Evolutionary conservation across 2,329 filamentous ascomycete genomes (phyloP), one percentile per base, ranked within the genome.

Genomic region (Bipolaris victoriae): DNA sequence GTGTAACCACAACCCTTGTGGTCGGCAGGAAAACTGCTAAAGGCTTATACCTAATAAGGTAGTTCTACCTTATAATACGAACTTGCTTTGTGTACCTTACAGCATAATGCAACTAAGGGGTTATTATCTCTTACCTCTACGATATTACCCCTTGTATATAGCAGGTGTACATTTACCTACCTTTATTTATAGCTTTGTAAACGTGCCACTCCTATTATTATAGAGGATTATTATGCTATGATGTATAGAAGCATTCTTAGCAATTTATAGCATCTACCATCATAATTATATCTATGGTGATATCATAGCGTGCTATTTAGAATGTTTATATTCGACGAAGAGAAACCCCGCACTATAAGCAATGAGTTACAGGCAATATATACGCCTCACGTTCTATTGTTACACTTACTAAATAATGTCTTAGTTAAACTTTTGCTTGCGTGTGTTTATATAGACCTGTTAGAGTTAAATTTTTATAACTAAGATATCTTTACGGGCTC

Each of bases 131-230:
- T 41, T 52, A 6, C 29, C 33, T 5, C 11, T 29, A 15, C 20
- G 7, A 46, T 22, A 20, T 18, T 37, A n/a, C 33, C 22, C 31
- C 33, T 52, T 52, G 1, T 45, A 15, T 45, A 1, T 46, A 37
- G 49, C 16, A 29, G 49, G 40, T 20, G 24, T 46, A 39, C 11
- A 29, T 46, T 10, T 39, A 52, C 22, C 49, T 52, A 39, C n/a
- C 16, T 46, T 35, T 46, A 5, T 18, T 46, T 15, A 29, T 39
- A 16, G 41, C 5, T 37, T 29, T 36, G 43, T 22, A 39, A 33
- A 26, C 5, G 4, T 11, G 33, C 13, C 15, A 15, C 33, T 39
- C 9, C 13, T 4, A 7, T n/a, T 52, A 0, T 37, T n/a, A 7
- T 13, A 52, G 33, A 18, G 31, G 16, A 4, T 7, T 13, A 45